Evolutionary conservation across 768 basidiomycete species (phyloP), one percentile per base, ranked within the genome.

Genomic region (Amanita brunnescens): DNA sequence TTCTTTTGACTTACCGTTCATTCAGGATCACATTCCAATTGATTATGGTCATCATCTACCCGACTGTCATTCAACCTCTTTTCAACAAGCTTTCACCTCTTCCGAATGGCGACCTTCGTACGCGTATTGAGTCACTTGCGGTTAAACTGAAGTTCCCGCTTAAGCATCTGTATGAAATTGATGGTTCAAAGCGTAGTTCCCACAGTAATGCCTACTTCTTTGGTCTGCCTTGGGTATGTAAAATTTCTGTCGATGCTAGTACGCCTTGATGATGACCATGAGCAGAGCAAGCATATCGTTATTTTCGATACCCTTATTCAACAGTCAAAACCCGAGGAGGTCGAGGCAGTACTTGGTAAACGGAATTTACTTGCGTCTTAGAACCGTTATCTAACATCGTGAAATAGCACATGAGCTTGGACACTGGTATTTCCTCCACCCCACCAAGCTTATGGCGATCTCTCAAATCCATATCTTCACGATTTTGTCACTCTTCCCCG

Each of bases 171-270:
- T 98, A 95, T 64, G 92, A 96, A 64, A 97, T 98, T 58, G 94
- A 98, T 62, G 96, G 96, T 24, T 92, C 88, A 32, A 96, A 96
- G 72, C 82, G 95, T 43, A 91, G 87, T 67, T 87, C 90, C 2
- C 95, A 99, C 69, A 88, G 85, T 58, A 97, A 97, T 58, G 94
- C 94, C n/a, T 98, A 96, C 71, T 97, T 97, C 75, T 97, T 92
- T 57, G 95, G 95, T 53, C 78, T 97, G 10, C 95, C 94, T 1
- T 94, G 92, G 87, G 91, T 90, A 45, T 37, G 74, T 69, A 20
- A 13, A 40, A 30, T 9, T 24, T 23, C 40, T 18, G 12, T 23
- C 5, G 6, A 26, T 24, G 23, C 24, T 2, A 30, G 2, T 23
- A 10, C n/a, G 24, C n/a, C n/a, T n/a, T 16, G 14, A 26, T 12